phyloP scores from a whole-genome alignment of 345 rosid species.

The Luvunga scandens region DNA sequence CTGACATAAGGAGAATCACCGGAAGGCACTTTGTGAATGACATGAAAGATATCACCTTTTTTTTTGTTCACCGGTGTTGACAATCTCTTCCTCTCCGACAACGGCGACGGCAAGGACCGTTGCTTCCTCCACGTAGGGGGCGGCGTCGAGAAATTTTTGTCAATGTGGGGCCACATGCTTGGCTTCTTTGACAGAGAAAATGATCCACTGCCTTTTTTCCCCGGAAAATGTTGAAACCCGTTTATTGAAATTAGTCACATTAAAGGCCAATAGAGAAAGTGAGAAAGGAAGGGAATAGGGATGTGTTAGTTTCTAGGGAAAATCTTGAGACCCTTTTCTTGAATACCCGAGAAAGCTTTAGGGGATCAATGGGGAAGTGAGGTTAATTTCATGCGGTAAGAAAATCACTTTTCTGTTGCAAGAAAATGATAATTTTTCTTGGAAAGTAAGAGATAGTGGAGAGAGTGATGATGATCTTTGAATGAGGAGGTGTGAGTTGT shows the following conservation, averaged over 20 bases:
- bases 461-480: conserved; percentile 1
- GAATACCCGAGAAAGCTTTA: neutral
- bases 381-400: neutral
- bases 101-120: neutral
- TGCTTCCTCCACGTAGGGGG: conserved; percentile 16
- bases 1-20: conserved; percentile 81
- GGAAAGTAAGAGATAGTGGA: conserved; percentile 1
- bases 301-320: neutral
- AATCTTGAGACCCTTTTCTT: neutral
- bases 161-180: conserved; percentile 6
- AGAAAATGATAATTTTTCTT: neutral
- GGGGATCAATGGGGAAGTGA: neutral
- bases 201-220: neutral
- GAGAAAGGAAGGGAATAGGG: neutral
- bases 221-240: neutral
- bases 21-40: conserved; percentile 69
- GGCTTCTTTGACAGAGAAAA: conserved; percentile 8
- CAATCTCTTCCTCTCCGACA: conserved; percentile 17
- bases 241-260: neutral
- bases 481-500: neutral
- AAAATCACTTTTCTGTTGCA: neutral
- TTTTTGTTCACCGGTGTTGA: conserved; percentile 26
- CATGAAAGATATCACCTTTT: conserved; percentile 50
- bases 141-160: conserved; percentile 14
- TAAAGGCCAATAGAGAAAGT: neutral